phyloP scores from a whole-genome alignment of 164 flowering plant genomes.

The Stephania cephalantha region DNA sequence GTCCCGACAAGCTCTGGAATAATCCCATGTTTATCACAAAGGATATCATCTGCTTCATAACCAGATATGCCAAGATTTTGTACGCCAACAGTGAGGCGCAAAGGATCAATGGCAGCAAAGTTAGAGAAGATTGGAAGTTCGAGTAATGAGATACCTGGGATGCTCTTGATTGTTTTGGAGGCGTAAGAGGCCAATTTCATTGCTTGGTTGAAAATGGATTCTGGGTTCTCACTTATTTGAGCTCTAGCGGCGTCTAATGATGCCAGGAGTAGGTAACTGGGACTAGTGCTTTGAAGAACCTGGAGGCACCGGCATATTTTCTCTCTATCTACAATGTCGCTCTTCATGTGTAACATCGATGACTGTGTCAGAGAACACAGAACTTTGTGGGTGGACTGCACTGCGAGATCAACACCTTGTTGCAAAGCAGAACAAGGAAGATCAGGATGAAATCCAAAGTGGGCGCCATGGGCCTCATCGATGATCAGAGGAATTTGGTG shows the following conservation, averaged over 20 bases:
- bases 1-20: conserved; percentile 44
- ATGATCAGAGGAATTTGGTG: conserved; percentile 40
- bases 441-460: conserved; percentile 38
- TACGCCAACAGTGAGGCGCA: conserved; percentile 37
- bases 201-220: conserved; percentile 27
- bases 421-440: conserved; percentile 43
- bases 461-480: conserved; percentile 60
- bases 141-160: conserved; percentile 31
- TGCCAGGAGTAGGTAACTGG: conserved; percentile 44
- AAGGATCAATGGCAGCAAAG: conserved; percentile 33
- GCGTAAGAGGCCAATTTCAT: conserved; percentile 29
- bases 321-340: conserved; percentile 43
- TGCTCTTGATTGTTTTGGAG: conserved; percentile 17
- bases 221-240: conserved; percentile 33
- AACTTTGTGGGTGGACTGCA: conserved; percentile 57
- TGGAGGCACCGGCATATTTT: conserved; percentile 43
- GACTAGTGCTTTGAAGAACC: conserved; percentile 53
- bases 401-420: conserved; percentile 47
- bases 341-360: conserved; percentile 48
- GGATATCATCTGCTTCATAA: conserved; percentile 44
- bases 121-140: conserved; percentile 18
- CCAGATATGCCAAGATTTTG: conserved; percentile 42
- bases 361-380: conserved; percentile 52
- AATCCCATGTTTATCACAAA: conserved; percentile 27
- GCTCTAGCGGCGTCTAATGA: conserved; percentile 55